These are phyloP conservation scores for Mrakia blollopis DNA, from an alignment of 768 basidiomycete genomes.

Conservation along the genomic window DNA sequence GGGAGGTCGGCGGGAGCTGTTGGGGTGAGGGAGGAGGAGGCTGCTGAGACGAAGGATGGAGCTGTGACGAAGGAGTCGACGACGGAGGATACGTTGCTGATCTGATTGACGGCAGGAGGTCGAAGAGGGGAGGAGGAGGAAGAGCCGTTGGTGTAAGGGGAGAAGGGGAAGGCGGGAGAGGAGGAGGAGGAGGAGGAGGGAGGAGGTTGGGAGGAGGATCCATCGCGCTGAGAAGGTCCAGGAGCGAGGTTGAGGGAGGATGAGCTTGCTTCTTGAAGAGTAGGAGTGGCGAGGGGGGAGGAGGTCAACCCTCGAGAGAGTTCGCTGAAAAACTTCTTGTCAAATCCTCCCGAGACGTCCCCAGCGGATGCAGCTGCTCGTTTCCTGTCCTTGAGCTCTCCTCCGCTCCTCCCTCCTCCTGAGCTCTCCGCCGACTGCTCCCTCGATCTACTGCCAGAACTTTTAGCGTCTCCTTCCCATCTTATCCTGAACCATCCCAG, in stretches of 20 bases:
- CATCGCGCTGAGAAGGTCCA: background rate
- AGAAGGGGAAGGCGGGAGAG: background rate
- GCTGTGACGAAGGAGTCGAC: conserved; percentile 16
- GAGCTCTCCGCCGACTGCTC: background rate
- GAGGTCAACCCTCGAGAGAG: background rate
- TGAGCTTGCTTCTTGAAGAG: background rate
- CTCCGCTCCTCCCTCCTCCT: background rate
- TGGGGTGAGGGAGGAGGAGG: background rate
- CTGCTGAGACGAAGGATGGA: background rate
- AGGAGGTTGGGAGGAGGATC: background rate
- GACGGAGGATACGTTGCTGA: background rate
- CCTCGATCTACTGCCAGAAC: background rate
- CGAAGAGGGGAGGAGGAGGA: background rate
- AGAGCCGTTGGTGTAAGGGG: background rate
- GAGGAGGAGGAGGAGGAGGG: background rate
- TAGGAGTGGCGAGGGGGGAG: background rate
- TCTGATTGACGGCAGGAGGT: background rate
- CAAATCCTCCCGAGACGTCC: too few relatives aligned
- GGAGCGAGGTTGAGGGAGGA: background rate
- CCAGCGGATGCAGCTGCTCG: background rate
- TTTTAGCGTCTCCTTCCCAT: conserved; percentile 15
- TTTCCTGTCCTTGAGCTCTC: background rate
- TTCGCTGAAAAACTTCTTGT: background rate
- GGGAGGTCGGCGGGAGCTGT: background rate
- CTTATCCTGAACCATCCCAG: conserved; percentile 26